Conservation (phyloP, 2,329 filamentous ascomycete genomes). For the Ophiostoma triangulosporum region DNA sequence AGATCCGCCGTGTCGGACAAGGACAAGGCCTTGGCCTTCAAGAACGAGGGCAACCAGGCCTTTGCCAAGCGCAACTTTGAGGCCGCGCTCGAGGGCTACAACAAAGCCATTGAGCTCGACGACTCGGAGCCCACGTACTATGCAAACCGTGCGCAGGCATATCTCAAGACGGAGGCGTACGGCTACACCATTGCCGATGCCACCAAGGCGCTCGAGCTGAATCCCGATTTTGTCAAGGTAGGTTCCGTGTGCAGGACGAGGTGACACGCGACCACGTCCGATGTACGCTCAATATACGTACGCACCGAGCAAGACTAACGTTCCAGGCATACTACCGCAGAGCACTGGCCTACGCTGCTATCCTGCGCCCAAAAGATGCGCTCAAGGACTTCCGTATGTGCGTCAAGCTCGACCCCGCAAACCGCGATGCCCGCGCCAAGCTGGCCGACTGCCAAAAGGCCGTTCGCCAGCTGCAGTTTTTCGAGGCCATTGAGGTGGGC, state of each 20-base stretch:
- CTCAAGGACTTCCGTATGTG: constrained; percentile 87
- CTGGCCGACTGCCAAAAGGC: constrained; percentile 89
- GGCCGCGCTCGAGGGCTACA: constrained; percentile 68
- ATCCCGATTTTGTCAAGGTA: constrained; percentile 84
- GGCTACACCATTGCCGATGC: constrained; percentile 88
- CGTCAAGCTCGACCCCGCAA: constrained; percentile 70
- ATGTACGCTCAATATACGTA: too few relatives aligned
- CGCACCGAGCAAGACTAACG: not conserved
- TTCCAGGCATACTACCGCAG: constrained; percentile 81
- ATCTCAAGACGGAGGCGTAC: constrained; percentile 92
- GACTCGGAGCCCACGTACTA: constrained; percentile 78
- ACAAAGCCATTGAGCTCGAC: constrained; percentile 74
- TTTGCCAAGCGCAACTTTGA: constrained; percentile 82
- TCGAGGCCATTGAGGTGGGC: constrained; percentile 84
- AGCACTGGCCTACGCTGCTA: constrained; percentile 82
- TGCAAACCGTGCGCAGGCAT: constrained; percentile 88
- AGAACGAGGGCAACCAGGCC: constrained; percentile 89
- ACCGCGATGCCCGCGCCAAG: constrained; percentile 85
- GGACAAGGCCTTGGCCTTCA: constrained; percentile 68
- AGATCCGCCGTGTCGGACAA: constrained; percentile 13
- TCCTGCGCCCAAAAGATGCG: constrained; percentile 76
- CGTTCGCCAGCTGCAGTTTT: constrained; percentile 82
- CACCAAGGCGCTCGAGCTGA: constrained; percentile 78
- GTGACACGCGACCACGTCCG: not conserved
- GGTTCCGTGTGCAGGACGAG: too few relatives aligned